Base-by-base conservation (phyloP, 1,139 yeast genomes). In the Dujonia santamariae region DNA sequence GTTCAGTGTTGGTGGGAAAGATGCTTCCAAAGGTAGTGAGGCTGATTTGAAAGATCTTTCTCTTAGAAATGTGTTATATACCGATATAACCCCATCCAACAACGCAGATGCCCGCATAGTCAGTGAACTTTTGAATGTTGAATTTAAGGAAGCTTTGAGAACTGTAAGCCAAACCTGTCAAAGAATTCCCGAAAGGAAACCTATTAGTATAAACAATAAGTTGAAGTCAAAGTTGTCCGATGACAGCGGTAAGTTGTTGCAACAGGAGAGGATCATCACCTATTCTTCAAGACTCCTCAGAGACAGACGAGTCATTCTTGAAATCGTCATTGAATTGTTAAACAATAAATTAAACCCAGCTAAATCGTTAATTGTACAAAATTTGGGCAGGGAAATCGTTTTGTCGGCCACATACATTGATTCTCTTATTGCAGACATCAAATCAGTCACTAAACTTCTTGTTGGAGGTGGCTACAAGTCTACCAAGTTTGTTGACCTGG, bases 251-350 rank as follows among this genome's bases (percentile, higher is more conserved):
- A 51, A 48, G 26, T 45, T 50, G 32, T 44, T 53, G 35, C 63
- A 61, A 40, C 54, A 51, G 26, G 62, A 57, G 32, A 52, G 62
- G 31, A 46, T 62, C 14, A 36, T 43, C 20, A 44, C 64, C 20
- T 61, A 68, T 46, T 52, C 61, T 3, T 48, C 59, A 14, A 57
- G 55, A 14, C 57, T 72, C 3, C 53, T 75, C 37, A 53, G 64
- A 38, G 82, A 78, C 42, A 61, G 76, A 48, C 56, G 79, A 43
- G 53, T 63, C 1, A 50, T 76, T 1, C 50, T 72, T 26, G 61
- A 62, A 20, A 58, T 72, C n/a, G 66, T 63, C 2, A 45, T 56
- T 11, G 62, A 61, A 39, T 49, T 75, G 33, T 50, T 72, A 34
- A 57, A 55, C 39, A 54, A 64, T 37, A 67, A 66, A 37, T 46